A percentile compares a stretch with the other conserved stretches of the same genome.
These are phyloP conservation scores for Geotrichum candidum DNA, from an alignment of 1,139 yeast species.

Conservation along the genomic window DNA sequence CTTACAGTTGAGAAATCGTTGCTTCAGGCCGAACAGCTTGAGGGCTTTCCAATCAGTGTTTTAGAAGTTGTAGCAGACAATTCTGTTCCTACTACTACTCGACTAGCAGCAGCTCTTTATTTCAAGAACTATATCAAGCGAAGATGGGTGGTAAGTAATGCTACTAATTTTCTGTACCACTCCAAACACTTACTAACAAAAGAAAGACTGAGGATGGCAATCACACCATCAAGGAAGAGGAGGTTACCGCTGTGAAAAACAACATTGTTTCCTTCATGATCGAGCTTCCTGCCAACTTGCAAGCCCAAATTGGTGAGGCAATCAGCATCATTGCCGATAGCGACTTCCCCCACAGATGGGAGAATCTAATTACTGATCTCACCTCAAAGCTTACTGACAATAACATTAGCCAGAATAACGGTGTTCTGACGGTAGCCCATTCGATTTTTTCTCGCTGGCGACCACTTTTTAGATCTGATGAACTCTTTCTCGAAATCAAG, in stretches of 20 bases:
- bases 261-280: conserved; percentile 85
- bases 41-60: conserved; percentile 70
- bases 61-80: conserved; percentile 71
- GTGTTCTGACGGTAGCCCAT: conserved; percentile 87
- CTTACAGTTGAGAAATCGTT: conserved; percentile 39
- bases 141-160: conserved; percentile 54
- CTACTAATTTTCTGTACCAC: neutral
- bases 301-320: conserved; percentile 89
- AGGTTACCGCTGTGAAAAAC: conserved; percentile 60
- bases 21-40: conserved; percentile 53
- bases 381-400: conserved; percentile 56
- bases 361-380: conserved; percentile 63
- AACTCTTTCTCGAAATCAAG: conserved; percentile 77
- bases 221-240: conserved; percentile 55
- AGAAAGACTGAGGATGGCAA: conserved; percentile 67
- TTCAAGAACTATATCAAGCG: conserved; percentile 83
- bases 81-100: conserved; percentile 48
- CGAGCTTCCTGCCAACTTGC: conserved; percentile 64
- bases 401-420: conserved; percentile 72
- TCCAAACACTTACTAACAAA: neutral
- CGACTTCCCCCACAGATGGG: conserved; percentile 93
- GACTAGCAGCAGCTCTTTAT: conserved; percentile 85
- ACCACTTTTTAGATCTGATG: conserved; percentile 88
- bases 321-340: conserved; percentile 89
- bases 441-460: conserved; percentile 96